Evolutionary conservation across 768 basidiomycete species (phyloP), one percentile per base, ranked within the genome.

Genomic region (Pulveroboletus ravenelii): DNA sequence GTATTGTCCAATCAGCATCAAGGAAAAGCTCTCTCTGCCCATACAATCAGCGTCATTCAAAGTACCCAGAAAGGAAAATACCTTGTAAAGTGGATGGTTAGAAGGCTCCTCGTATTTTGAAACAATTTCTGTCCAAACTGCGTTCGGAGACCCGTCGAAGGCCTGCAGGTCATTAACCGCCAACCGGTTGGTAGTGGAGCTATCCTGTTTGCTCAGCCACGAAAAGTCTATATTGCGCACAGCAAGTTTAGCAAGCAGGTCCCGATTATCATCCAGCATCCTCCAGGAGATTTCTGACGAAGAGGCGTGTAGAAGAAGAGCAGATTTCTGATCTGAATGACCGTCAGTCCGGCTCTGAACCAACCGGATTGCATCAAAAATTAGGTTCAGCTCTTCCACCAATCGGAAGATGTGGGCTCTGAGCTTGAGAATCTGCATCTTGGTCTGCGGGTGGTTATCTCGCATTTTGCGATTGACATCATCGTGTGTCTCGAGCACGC

Each of bases 221-320:
- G 81, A 81, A 65, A 87, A 93, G 54, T 87, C 74, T 56, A 86
- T 87, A 47, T 81, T 77, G 45, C 82, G 79, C 40, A 94, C 78
- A n/a, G 86, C 86, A 39, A 96, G 76, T 70, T 96, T 95, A 35
- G 90, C 84, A 2, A 95, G 75, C 39, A 94, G 74, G 38, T 85
- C 81, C 42, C 78, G 73, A 36, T 79, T 71, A 40, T 85, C 79
- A 60, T 86, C 87, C 14, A 95, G 70, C 90, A 97, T 93, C 52
- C 78, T 78, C 93, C 93, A 98, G 1, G 89, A 91, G 41, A 98
- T 85, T 65, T 93, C 88, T 6, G 83, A 80, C 0, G 91, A 91
- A 6, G 82, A 84, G 1, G 91, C 86, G 52, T 89, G 85, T 29
- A 95, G 70, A 45, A 89, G 77, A 41, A 93, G 74, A 2, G 91